phyloP scores from a whole-genome alignment of 345 rosid genomes.

The Rhizophora apiculata region DNA sequence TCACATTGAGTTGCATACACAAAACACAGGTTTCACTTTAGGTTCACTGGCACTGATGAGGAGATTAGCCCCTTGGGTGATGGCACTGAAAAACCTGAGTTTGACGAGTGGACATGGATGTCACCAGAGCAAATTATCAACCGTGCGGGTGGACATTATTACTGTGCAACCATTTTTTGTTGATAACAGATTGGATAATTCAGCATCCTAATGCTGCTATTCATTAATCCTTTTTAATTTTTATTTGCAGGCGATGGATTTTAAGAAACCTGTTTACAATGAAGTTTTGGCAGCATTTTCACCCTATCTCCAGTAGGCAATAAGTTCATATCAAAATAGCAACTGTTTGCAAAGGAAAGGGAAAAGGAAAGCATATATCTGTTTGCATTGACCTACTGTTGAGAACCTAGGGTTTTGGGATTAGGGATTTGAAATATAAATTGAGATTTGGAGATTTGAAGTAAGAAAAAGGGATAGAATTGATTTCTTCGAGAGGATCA shows the following conservation, averaged over 20 bases:
- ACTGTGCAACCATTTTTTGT: background rate
- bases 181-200: background rate
- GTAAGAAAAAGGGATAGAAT: too few relatives aligned
- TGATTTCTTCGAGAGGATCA: too few relatives aligned
- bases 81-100: constrained; percentile 85
- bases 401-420: too few relatives aligned
- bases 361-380: too few relatives aligned
- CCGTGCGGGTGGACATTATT: constrained; percentile 38
- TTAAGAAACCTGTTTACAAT: constrained; percentile 82
- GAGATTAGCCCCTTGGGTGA: constrained; percentile 86
- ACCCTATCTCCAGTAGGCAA: constrained; percentile 54
- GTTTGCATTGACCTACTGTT: too few relatives aligned
- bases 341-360: too few relatives aligned
- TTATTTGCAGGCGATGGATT: constrained; percentile 71
- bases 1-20: background rate
- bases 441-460: too few relatives aligned
- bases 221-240: background rate
- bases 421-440: too few relatives aligned
- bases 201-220: background rate
- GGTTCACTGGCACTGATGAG: constrained; percentile 79
- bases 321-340: constrained; percentile 7
- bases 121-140: constrained; percentile 61
- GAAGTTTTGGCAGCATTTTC: constrained; percentile 59
- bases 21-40: constrained; percentile 69
- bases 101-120: constrained; percentile 83